Evolutionary conservation across 805 yeast genomes (phyloP).

Genomic region (Yarrowia phangngaensis): DNA sequence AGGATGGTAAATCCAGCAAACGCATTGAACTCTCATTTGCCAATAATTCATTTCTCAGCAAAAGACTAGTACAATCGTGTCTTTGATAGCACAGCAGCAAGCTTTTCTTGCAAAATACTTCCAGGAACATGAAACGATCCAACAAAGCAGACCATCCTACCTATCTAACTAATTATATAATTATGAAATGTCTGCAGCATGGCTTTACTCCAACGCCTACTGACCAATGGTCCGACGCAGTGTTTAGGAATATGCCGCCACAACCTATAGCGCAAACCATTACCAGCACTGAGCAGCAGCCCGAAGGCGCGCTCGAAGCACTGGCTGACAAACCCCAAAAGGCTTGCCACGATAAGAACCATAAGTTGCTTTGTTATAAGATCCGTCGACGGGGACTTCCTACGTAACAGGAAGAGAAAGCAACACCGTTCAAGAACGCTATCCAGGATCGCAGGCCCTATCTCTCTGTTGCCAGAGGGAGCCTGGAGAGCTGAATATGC

Average conservation of each 20-base stretch:
- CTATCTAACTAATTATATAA: too few relatives aligned
- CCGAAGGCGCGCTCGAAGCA: slow-evolving; percentile 40
- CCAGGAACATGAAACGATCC: too few relatives aligned
- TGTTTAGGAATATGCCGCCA: slow-evolving; percentile 99
- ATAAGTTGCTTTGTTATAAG: slow-evolving; percentile 54
- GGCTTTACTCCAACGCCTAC: slow-evolving; percentile 99
- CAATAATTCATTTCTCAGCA: too few relatives aligned
- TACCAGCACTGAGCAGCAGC: slow-evolving; percentile 56
- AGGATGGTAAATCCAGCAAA: too few relatives aligned
- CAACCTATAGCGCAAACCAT: slow-evolving; percentile 47
- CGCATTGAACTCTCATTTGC: too few relatives aligned
- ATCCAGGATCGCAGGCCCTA: slow-evolving; percentile 32
- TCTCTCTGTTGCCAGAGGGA: slow-evolving; percentile 33
- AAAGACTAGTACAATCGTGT: too few relatives aligned
- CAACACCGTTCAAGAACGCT: slow-evolving; percentile 30
- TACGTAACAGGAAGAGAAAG: slow-evolving; percentile 37
- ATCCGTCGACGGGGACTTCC: slow-evolving; percentile 93
- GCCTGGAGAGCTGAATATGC: slow-evolving; percentile 31
- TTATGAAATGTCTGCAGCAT: slow-evolving; percentile 96
- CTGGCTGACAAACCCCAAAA: slow-evolving; percentile 41
- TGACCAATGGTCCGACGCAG: slow-evolving; percentile 91
- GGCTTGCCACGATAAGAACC: slow-evolving; percentile 26
- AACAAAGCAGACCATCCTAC: too few relatives aligned
- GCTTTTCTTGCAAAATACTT: too few relatives aligned
- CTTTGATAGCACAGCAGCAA: too few relatives aligned